These are phyloP conservation scores for Physcomitrellopsis africana DNA, from an alignment of 225 moss, liverwort and hornwort species.

Conservation along the genomic window DNA sequence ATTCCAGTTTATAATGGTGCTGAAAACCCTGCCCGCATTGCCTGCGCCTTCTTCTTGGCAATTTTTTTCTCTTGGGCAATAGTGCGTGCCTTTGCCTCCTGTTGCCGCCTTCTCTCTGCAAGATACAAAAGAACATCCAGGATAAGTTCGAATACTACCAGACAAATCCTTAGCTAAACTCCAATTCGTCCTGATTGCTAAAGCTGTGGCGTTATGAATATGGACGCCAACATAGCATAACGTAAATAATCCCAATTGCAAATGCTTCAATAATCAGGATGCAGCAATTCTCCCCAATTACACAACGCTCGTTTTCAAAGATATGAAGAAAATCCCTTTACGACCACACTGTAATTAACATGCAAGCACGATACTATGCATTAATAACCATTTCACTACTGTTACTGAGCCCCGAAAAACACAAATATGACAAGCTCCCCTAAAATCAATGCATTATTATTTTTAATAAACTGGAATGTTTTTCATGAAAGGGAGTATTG, in stretches of 20 bases:
- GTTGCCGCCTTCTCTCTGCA: conserved; percentile 50
- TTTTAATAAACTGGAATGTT: background rate
- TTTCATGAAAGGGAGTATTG: background rate
- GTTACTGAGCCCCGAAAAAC: background rate
- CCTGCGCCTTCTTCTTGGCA: conserved; percentile 44
- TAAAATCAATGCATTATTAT: background rate
- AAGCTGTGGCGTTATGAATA: background rate
- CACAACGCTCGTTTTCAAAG: background rate
- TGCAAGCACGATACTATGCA: background rate
- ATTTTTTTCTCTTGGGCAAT: conserved; percentile 45
- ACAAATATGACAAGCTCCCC: background rate
- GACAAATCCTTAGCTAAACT: background rate
- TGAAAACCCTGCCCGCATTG: conserved; percentile 40
- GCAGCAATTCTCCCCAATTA: conserved; percentile 1
- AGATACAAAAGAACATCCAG: conserved; percentile 6
- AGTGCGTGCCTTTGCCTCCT: conserved; percentile 46
- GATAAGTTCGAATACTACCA: conserved; percentile 14
- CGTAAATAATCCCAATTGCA: background rate
- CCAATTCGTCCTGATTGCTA: background rate
- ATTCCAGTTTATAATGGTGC: conserved; percentile 33
- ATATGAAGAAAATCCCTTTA: background rate
- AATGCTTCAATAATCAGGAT: background rate
- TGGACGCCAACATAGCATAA: background rate
- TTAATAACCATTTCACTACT: background rate
- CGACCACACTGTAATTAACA: background rate